A percentile compares a stretch with the other conserved stretches of the same genome.
phyloP scores from a whole-genome alignment of 305 asterid species.

The Fraxinus baroniana region DNA sequence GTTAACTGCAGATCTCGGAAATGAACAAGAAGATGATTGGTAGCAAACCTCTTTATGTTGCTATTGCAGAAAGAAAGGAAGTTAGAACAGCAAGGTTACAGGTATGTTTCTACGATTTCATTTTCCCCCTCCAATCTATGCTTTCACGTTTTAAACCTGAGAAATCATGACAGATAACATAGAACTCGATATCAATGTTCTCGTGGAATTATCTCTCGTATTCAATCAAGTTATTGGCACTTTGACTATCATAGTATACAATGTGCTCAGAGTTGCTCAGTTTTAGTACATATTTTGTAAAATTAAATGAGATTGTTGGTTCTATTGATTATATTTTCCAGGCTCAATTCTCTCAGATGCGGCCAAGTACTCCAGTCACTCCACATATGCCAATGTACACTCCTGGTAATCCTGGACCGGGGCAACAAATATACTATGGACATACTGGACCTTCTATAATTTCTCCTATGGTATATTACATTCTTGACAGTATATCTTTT shows the following conservation, averaged over 20 bases:
- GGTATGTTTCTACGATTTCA: constrained; percentile 22
- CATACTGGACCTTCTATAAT: constrained; percentile 51
- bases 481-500: background rate
- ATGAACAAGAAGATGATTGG: constrained; percentile 43
- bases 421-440: constrained; percentile 56
- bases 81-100: constrained; percentile 41
- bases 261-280: background rate
- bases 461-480: constrained; percentile 42
- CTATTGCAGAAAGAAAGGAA: constrained; percentile 44
- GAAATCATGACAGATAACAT: background rate
- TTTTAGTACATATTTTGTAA: background rate
- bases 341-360: constrained; percentile 63
- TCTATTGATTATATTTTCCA: constrained; percentile 14
- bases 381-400: constrained; percentile 54
- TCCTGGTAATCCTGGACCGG: constrained; percentile 51
- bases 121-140: background rate
- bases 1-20: constrained; percentile 29
- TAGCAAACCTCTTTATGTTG: constrained; percentile 50
- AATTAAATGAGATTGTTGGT: background rate
- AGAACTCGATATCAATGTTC: background rate
- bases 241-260: background rate
- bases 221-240: background rate
- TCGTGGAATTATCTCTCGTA: background rate
- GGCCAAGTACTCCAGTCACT: constrained; percentile 41
- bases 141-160: background rate